These are phyloP conservation scores for Silene noctiflora DNA, from an alignment of 179 eudicot genomes.

Conservation along the genomic window DNA sequence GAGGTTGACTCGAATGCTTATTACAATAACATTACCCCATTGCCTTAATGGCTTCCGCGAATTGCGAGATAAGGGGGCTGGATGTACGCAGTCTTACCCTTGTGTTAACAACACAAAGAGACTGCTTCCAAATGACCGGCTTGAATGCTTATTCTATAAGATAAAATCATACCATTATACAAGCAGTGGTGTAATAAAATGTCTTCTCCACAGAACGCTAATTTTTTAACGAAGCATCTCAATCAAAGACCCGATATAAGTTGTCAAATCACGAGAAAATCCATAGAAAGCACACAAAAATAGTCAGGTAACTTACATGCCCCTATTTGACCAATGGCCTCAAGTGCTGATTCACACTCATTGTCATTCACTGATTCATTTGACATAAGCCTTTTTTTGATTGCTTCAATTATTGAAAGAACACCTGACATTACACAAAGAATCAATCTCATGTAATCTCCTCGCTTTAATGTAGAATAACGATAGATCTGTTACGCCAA, in stretches of 20 bases:
- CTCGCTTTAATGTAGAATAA: neutral
- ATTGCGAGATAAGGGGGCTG: too few species aligned
- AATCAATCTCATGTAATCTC: constrained; percentile 4
- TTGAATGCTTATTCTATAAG: neutral
- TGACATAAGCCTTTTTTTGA: constrained; percentile 49
- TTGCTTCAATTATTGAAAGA: constrained; percentile 49
- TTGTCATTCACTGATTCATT: constrained; percentile 58
- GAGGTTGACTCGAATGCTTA: neutral
- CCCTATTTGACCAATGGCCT: constrained; percentile 88
- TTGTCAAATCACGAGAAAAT: neutral
- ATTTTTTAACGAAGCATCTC: neutral
- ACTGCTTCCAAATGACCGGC: neutral
- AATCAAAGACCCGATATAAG: neutral
- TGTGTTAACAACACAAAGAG: neutral
- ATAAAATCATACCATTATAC: neutral
- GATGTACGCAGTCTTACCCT: too few species aligned
- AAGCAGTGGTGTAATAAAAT: neutral
- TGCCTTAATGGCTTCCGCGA: too few species aligned
- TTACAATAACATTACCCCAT: too few species aligned
- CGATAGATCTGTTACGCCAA: neutral
- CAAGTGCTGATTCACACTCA: constrained; percentile 83
- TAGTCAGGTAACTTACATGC: constrained; percentile 48
- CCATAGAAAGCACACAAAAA: neutral
- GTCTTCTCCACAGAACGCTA: neutral
- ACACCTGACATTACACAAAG: constrained; percentile 42